These are phyloP conservation scores for Russula virescens DNA, from an alignment of 768 basidiomycete genomes.

Conservation along the genomic window DNA sequence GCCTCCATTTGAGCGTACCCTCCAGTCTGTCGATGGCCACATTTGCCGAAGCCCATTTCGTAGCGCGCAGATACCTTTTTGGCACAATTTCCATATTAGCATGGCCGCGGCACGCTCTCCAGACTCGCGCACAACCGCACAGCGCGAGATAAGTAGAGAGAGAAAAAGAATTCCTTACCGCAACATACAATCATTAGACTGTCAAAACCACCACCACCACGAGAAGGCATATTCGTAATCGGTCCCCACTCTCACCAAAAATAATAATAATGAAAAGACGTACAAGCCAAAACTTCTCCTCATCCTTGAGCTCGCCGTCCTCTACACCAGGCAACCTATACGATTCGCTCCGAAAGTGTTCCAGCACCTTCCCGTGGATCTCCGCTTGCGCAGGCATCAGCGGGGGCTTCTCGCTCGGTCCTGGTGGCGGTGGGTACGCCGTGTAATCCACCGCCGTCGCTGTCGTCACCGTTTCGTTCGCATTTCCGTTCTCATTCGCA, in stretches of 20 bases:
- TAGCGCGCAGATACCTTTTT: slow-evolving; percentile 65
- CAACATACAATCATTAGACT: slow-evolving; percentile 66
- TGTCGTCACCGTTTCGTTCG: background rate
- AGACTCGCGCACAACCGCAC: background rate
- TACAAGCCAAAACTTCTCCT: slow-evolving; percentile 75
- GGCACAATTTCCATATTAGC: background rate
- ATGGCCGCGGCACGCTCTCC: too few relatives aligned
- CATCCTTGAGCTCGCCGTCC: slow-evolving; percentile 46
- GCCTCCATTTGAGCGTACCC: slow-evolving; percentile 69
- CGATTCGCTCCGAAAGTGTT: slow-evolving; percentile 49
- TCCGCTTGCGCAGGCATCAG: slow-evolving; percentile 37
- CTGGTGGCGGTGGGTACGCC: slow-evolving; percentile 11
- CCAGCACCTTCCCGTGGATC: slow-evolving; percentile 49
- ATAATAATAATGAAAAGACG: slow-evolving; percentile 24
- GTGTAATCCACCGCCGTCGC: slow-evolving; percentile 3
- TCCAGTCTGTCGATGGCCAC: slow-evolving; percentile 61
- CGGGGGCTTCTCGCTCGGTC: background rate
- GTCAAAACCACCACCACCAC: too few relatives aligned
- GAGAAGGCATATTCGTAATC: background rate
- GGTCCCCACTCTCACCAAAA: background rate
- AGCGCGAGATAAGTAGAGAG: too few relatives aligned
- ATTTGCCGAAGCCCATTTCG: slow-evolving; percentile 59
- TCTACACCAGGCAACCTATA: slow-evolving; percentile 48
- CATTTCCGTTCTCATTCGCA: background rate
- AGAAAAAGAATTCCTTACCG: slow-evolving; percentile 35